These are phyloP conservation scores for Pholiota adiposa DNA, from an alignment of 1,284 basidiomycete species.

Conservation along the genomic window DNA sequence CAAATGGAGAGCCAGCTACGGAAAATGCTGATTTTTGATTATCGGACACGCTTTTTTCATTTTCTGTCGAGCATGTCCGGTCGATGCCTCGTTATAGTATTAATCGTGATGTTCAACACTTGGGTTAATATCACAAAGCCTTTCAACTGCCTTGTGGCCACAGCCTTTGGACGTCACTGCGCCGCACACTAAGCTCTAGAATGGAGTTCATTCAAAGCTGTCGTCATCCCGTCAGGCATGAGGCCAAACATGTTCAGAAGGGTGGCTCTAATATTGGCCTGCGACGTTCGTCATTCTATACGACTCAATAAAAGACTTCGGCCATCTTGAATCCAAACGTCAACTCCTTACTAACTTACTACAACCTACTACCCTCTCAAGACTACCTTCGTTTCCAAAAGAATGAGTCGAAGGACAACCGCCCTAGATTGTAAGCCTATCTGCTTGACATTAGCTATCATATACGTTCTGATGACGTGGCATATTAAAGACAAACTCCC, in stretches of 20 bases:
- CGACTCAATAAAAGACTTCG: neutral
- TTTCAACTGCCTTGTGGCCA: neutral
- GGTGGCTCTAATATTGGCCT: neutral
- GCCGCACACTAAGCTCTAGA: neutral
- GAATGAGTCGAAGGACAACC: constrained; percentile 1
- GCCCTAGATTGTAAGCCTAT: constrained; percentile 16
- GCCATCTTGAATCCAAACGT: neutral
- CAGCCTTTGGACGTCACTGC: neutral
- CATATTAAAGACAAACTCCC: constrained; percentile 2
- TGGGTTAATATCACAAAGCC: neutral
- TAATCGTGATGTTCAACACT: neutral
- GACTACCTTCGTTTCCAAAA: neutral
- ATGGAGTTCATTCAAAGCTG: neutral
- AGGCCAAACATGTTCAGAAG: neutral
- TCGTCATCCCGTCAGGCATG: neutral
- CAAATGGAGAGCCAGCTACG: neutral
- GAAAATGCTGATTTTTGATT: neutral
- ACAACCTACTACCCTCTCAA: neutral
- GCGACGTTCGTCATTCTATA: neutral
- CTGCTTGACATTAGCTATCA: neutral
- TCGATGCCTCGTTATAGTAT: no score
- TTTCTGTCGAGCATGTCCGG: neutral
- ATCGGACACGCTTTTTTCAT: neutral
- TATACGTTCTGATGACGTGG: neutral
- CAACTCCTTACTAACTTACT: no score